These are phyloP conservation scores for Lichina pygmaea DNA, from an alignment of 495 filamentous ascomycete species.

Conservation along the genomic window DNA sequence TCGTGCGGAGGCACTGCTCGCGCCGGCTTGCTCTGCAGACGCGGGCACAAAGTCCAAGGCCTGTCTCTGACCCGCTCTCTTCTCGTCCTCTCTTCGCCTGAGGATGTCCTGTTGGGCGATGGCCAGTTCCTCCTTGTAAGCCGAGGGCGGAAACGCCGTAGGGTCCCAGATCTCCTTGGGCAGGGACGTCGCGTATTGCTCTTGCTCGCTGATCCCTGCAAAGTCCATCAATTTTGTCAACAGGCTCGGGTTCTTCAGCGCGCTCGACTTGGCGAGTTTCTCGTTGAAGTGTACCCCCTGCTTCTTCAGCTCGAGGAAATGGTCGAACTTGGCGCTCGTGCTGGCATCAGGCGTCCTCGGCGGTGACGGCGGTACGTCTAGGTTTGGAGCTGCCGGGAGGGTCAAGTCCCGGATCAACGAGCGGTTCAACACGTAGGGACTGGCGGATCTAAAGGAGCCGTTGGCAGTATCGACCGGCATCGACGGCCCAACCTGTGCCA, in stretches of 20 bases:
- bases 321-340: slow-evolving; percentile 47
- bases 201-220: slow-evolving; percentile 36
- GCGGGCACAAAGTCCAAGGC: slow-evolving; percentile 56
- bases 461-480: neutral
- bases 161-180: slow-evolving; percentile 40
- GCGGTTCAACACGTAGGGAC: slow-evolving; percentile 42
- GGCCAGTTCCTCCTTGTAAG: slow-evolving; percentile 45
- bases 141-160: slow-evolving; percentile 33
- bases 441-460: slow-evolving; percentile 17
- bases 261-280: slow-evolving; percentile 39
- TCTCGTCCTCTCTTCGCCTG: slow-evolving; percentile 31
- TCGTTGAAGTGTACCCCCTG: slow-evolving; percentile 80
- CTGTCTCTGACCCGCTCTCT: slow-evolving; percentile 23
- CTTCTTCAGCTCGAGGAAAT: slow-evolving; percentile 64
- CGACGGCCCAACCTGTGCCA: neutral
- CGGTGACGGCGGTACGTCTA: slow-evolving; percentile 65
- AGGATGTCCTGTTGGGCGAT: slow-evolving; percentile 32
- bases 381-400: slow-evolving; percentile 51
- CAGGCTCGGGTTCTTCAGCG: slow-evolving; percentile 58
- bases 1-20: neutral
- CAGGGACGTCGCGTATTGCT: slow-evolving; percentile 57
- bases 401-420: slow-evolving; percentile 53
- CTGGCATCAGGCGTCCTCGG: slow-evolving; percentile 39
- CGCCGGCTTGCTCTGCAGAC: neutral
- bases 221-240: slow-evolving; percentile 57